These are phyloP conservation scores for Chiua sp. DNA, from an alignment of 1,284 basidiomycete species.

Conservation along the genomic window DNA sequence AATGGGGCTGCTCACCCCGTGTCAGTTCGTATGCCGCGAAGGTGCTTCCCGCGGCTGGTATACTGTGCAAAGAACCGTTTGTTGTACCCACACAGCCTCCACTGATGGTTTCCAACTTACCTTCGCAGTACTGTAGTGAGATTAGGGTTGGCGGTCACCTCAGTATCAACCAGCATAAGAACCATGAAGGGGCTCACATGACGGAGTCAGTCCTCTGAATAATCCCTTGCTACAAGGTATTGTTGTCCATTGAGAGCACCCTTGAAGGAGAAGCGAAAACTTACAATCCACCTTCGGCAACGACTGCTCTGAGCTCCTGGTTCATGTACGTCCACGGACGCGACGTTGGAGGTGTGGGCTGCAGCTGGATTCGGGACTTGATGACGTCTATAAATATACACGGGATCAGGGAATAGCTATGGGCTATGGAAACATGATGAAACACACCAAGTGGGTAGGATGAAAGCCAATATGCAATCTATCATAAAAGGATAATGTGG, in stretches of 20 bases:
- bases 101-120: constrained; percentile 8
- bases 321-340: constrained; percentile 86
- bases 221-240: constrained; percentile 58
- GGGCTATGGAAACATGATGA: not conserved
- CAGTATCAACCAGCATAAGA: not conserved
- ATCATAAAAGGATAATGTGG: not conserved
- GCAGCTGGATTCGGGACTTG: constrained; percentile 89
- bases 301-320: constrained; percentile 69
- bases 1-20: constrained; percentile 58
- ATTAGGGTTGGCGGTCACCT: not conserved
- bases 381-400: constrained; percentile 70
- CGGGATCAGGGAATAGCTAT: not conserved
- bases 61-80: constrained; percentile 47
- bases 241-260: constrained; percentile 8
- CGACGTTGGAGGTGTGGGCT: constrained; percentile 74
- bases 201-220: constrained; percentile 76
- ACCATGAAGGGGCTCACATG: constrained; percentile 47
- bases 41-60: constrained; percentile 90
- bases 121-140: constrained; percentile 20
- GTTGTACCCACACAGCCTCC: not conserved
- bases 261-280: constrained; percentile 37
- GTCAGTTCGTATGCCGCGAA: constrained; percentile 93
- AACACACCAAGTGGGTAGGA: constrained; percentile 83
- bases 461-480: constrained; percentile 94
- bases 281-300: constrained; percentile 79